Conservation (phyloP, 306 rosid species). For the Ceratonia siliqua region DNA sequence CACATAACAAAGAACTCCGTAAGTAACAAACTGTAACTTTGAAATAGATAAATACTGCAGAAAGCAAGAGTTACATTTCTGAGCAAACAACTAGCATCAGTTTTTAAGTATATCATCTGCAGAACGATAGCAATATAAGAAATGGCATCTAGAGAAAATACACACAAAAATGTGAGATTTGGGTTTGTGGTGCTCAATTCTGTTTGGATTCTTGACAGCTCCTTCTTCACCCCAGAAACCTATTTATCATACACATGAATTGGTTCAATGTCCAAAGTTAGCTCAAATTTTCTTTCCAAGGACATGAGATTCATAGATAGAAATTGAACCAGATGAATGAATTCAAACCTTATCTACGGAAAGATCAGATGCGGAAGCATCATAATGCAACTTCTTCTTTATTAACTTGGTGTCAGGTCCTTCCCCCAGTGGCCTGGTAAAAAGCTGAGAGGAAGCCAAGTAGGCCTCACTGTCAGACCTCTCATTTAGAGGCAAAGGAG, state of each 20-base stretch:
- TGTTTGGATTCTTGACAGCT: constrained; percentile 74
- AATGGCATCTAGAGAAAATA: neutral
- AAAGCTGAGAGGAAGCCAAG: constrained; percentile 34
- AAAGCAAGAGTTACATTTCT: neutral
- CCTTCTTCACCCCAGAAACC: constrained; percentile 84
- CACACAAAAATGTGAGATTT: constrained; percentile 71
- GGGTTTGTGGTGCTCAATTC: constrained; percentile 77
- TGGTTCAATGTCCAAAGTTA: constrained; percentile 7
- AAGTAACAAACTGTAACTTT: neutral
- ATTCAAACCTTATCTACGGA: constrained; percentile 75
- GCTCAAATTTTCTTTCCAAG: neutral
- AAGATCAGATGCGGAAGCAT: constrained; percentile 80
- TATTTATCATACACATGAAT: constrained; percentile 23
- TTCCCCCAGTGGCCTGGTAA: constrained; percentile 50
- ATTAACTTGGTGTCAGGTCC: constrained; percentile 66
- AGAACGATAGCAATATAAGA: too few species aligned
- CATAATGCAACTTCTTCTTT: constrained; percentile 68
- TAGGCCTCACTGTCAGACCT: constrained; percentile 60
- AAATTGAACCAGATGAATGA: neutral
- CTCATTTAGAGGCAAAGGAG: constrained; percentile 72
- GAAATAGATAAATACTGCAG: constrained; percentile 1
- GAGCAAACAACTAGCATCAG: neutral
- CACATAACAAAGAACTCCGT: neutral
- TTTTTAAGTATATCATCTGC: too few species aligned
- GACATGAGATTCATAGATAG: neutral